A percentile compares a stretch with the other conserved stretches of the same genome.
Evolutionary conservation across 345 rosid species (phyloP).

Genomic region (Camelina laxa): DNA sequence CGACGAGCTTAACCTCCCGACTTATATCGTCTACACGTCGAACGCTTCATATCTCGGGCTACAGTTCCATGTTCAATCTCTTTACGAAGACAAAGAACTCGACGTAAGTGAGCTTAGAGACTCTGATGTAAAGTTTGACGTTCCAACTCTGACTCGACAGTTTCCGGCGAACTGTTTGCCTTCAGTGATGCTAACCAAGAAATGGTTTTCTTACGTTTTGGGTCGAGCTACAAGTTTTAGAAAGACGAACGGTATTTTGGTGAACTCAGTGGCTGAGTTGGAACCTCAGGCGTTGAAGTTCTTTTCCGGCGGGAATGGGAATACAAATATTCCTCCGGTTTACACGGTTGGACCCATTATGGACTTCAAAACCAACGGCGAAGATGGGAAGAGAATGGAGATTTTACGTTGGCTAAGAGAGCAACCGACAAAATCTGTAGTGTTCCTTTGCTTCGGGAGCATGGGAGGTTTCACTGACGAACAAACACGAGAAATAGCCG

Average conservation of each 20-base stretch:
- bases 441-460: conserved; percentile 75
- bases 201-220: not conserved
- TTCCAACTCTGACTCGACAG: conserved; percentile 44
- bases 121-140: conserved; percentile 35
- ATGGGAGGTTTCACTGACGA: conserved; percentile 53
- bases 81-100: conserved; percentile 24
- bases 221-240: conserved; percentile 24
- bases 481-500: conserved; percentile 57
- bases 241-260: conserved; percentile 49
- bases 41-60: conserved; percentile 45
- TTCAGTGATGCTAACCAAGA: not conserved
- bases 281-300: conserved; percentile 46
- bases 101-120: conserved; percentile 31
- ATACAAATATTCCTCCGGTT: conserved; percentile 31
- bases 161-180: conserved; percentile 50
- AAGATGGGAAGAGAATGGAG: not conserved
- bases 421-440: conserved; percentile 56
- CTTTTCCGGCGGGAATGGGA: not conserved
- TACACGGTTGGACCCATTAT: conserved; percentile 60
- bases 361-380: conserved; percentile 28
- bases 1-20: conserved; percentile 47
- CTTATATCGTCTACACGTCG: conserved; percentile 51
- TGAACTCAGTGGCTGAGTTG: conserved; percentile 51
- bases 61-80: conserved; percentile 35
- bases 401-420: conserved; percentile 55